These are phyloP conservation scores for Aspergillus sp. DNA, from an alignment of 2,329 filamentous ascomycete genomes.

Conservation along the genomic window DNA sequence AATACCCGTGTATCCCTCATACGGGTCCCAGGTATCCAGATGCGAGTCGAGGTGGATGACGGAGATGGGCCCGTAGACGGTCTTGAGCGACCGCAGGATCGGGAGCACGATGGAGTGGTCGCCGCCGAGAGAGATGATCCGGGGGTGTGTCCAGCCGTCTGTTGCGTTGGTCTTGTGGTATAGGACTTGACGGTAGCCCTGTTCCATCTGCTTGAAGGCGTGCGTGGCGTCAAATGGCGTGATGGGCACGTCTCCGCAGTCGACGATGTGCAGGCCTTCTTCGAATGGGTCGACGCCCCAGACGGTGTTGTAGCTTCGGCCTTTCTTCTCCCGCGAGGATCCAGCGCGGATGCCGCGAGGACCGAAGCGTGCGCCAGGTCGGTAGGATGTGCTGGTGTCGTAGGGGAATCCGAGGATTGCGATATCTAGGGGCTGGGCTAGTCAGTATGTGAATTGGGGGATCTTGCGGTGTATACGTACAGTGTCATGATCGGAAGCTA, in stretches of 20 bases:
- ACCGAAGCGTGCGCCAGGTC: slow-evolving; percentile 32
- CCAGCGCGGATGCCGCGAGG: slow-evolving; percentile 31
- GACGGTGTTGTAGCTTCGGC: slow-evolving; percentile 27
- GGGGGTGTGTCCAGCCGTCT: slow-evolving; percentile 14
- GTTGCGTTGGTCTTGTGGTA: slow-evolving; percentile 6
- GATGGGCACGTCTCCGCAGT: slow-evolving; percentile 30
- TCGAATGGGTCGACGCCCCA: slow-evolving; percentile 28
- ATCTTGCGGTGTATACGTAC: neutral
- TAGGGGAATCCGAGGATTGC: slow-evolving; percentile 33
- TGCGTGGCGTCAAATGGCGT: slow-evolving; percentile 24
- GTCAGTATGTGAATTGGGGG: neutral
- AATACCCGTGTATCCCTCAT: slow-evolving; percentile 23
- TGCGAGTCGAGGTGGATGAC: slow-evolving; percentile 31
- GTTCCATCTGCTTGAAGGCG: slow-evolving; percentile 27
- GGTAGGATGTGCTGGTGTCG: slow-evolving; percentile 32
- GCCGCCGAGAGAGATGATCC: slow-evolving; percentile 22
- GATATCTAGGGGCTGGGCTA: slow-evolving; percentile 26
- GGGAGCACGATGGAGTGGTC: slow-evolving; percentile 27
- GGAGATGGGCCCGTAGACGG: slow-evolving; percentile 20
- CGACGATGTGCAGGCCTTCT: slow-evolving; percentile 20
- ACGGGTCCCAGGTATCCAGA: slow-evolving; percentile 27
- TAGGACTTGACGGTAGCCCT: slow-evolving; percentile 14
- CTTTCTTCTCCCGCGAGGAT: slow-evolving; percentile 27
- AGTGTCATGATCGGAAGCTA: slow-evolving; percentile 12
- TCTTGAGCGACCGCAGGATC: slow-evolving; percentile 23